These are phyloP conservation scores for Anthracocystis walkeri DNA, from an alignment of 1,284 basidiomycete species.

Conservation along the genomic window DNA sequence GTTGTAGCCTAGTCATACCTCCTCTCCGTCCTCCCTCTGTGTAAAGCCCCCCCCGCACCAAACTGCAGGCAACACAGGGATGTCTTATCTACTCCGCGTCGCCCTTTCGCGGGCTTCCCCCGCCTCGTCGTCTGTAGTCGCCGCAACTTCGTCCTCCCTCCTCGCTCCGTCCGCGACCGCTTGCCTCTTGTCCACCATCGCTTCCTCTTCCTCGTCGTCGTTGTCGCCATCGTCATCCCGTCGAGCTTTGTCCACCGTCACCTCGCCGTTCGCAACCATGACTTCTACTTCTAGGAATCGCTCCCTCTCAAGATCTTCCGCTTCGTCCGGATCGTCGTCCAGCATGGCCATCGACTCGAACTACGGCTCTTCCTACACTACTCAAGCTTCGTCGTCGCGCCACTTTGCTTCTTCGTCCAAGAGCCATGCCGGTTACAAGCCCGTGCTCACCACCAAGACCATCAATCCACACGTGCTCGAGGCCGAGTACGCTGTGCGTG, in stretches of 20 bases:
- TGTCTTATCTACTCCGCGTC: constrained; percentile 28
- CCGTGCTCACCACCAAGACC: constrained; percentile 63
- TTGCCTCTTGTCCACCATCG: constrained; percentile 11
- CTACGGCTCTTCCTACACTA: constrained; percentile 43
- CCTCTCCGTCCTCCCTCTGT: constrained; percentile 1
- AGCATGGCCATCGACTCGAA: constrained; percentile 26
- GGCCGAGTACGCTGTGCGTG: constrained; percentile 96
- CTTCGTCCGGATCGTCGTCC: constrained; percentile 35
- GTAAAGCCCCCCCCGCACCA: constrained; percentile 6
- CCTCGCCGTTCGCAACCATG: constrained; percentile 18
- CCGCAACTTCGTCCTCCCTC: constrained; percentile 1
- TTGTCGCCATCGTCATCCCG: constrained; percentile 11
- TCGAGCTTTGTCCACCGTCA: constrained; percentile 18
- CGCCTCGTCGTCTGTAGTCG: constrained; percentile 10
- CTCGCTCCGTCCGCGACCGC: neutral
- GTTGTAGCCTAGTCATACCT: constrained; percentile 13
- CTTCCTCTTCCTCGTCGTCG: neutral
- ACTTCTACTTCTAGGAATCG: constrained; percentile 19
- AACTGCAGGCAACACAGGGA: neutral
- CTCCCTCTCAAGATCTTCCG: constrained; percentile 28
- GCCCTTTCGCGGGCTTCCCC: constrained; percentile 26
- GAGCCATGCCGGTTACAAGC: constrained; percentile 70
- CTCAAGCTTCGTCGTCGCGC: constrained; percentile 38
- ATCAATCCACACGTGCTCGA: constrained; percentile 85
- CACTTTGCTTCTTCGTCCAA: constrained; percentile 45